phyloP scores from a whole-genome alignment of 345 rosid species.

The Hypericum androsaemum region DNA sequence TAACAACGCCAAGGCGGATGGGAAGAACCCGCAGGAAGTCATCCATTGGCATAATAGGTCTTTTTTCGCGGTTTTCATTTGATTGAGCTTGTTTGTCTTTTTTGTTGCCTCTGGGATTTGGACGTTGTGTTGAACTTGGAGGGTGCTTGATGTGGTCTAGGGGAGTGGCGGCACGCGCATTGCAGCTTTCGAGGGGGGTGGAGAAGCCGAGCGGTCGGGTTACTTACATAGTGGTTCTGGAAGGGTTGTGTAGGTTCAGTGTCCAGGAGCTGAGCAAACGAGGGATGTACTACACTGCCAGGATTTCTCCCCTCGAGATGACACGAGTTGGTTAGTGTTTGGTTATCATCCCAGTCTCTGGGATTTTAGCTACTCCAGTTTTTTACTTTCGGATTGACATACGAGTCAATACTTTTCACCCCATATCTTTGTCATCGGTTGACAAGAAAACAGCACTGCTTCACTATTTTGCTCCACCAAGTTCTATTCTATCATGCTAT shows the following conservation, averaged over 20 bases:
- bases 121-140: neutral
- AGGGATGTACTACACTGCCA: constrained; percentile 82
- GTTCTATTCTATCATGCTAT: too few species aligned
- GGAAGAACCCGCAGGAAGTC: constrained; percentile 68
- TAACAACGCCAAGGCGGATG: constrained; percentile 54
- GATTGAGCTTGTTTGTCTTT: constrained; percentile 7
- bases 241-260: constrained; percentile 90
- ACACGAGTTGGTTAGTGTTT: constrained; percentile 57
- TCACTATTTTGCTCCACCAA: too few species aligned
- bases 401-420: too few species aligned
- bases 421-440: too few species aligned
- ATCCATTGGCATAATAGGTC: constrained; percentile 92
- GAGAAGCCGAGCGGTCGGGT: constrained; percentile 99
- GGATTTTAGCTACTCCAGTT: constrained; percentile 2
- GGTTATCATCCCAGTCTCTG: too few species aligned
- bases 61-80: neutral
- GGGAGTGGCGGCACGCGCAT: constrained; percentile 98
- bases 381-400: neutral
- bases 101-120: neutral
- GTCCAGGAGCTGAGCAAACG: constrained; percentile 88
- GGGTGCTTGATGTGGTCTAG: constrained; percentile 19
- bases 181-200: constrained; percentile 96
- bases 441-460: too few species aligned
- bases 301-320: constrained; percentile 87
- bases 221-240: constrained; percentile 93